Evolutionary conservation across 2,329 filamentous ascomycete species (phyloP).

Genomic region (Paraphoma chrysanthemicola): DNA sequence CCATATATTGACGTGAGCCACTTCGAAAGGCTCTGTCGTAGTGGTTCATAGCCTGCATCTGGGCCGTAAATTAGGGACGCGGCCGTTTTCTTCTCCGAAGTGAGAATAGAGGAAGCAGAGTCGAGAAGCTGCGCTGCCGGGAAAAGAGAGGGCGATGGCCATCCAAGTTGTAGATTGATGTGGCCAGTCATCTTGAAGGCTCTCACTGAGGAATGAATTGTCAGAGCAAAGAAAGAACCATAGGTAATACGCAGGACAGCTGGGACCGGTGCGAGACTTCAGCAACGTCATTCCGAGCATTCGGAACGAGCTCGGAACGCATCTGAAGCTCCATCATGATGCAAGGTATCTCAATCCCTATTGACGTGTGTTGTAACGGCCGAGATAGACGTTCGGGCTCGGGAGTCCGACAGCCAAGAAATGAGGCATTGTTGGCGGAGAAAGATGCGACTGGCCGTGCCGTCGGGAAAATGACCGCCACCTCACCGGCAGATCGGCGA

Average conservation of each 20-base stretch:
- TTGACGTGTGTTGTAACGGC: background rate
- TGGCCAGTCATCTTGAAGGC: slow-evolving; percentile 4
- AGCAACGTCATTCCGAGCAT: background rate
- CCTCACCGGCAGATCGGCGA: slow-evolving; percentile 1
- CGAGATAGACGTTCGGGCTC: background rate
- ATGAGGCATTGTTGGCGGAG: background rate
- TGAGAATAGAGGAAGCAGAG: slow-evolving; percentile 65
- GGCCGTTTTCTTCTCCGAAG: slow-evolving; percentile 62
- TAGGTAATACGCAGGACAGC: background rate
- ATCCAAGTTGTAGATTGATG: slow-evolving; percentile 73
- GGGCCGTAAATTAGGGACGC: slow-evolving; percentile 76
- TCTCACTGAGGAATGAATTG: background rate
- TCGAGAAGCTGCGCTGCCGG: slow-evolving; percentile 65
- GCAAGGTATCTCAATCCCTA: background rate
- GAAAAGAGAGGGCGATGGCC: slow-evolving; percentile 68
- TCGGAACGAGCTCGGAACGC: slow-evolving; percentile 4
- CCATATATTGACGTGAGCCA: slow-evolving; percentile 71
- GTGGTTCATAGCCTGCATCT: slow-evolving; percentile 73
- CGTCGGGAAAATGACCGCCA: background rate
- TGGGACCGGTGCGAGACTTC: background rate
- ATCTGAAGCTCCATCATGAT: background rate
- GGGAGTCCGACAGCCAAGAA: background rate
- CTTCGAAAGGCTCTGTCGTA: slow-evolving; percentile 68
- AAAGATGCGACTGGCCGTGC: background rate
- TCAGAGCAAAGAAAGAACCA: too few species aligned